Evolutionary conservation across 805 yeast genomes (phyloP), one percentile per base, ranked within the genome.

Genomic region (Saturnispora dispora): DNA sequence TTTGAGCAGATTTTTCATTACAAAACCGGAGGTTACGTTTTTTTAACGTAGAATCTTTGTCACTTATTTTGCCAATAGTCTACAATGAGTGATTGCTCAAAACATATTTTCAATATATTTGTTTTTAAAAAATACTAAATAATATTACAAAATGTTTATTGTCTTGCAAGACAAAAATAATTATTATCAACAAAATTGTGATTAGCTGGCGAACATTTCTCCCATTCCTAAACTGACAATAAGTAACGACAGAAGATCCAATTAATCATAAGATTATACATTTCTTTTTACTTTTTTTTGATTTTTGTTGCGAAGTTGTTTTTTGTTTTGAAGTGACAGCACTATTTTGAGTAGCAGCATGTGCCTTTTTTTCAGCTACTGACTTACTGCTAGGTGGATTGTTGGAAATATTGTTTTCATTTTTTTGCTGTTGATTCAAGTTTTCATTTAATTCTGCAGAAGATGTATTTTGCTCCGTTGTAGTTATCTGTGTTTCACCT

Each of bases 261-360:
- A 41, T 9, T n/a, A 20, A 5, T 36, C 37, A 49, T 36, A 49
- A 49, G 28, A 49, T 49, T 15, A 44, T 28, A 49, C 52, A 49
- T 30, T 44, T 49, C 22, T 48, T 48, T 28, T 48, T 49, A 25
- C 45, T 49, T 23, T 49, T 49, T 41, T 49, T 49, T 30, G 20
- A 17, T 28, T 43, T 44, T 22, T 23, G 30, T 30, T 35, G 44
- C 20, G 44, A 33, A 8, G 33, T 7, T 18, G 20, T 28, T 23
- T 30, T 23, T n/a, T 20, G 20, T n/a, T 30, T 15, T 10, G 49
- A 18, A 37, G 22, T 17, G 8, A 20, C 11, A 17, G 11, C 18
- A 18, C 11, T 6, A 2, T 37, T 37, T 10, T 37, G 20, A 18
- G 41, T 15, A 9, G 22, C 41, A 37, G n/a, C 22, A 10, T 23